Conservation (phyloP, 306 rosid genomes). For the Quillaja saponaria region DNA sequence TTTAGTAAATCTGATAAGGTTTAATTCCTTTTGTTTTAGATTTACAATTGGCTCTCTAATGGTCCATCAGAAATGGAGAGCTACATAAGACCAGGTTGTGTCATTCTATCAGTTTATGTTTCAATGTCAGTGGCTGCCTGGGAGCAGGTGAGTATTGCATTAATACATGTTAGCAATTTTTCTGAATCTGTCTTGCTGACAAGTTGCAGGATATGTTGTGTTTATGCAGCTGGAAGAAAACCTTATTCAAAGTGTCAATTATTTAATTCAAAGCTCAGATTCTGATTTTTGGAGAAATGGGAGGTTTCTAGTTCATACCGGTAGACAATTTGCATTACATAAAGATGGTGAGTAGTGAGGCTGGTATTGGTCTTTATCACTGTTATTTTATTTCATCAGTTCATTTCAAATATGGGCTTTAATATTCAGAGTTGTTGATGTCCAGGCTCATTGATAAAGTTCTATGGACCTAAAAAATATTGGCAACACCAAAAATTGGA, state of each 20-base stretch:
- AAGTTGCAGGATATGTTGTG: constrained; percentile 21
- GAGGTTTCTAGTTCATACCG: constrained; percentile 74
- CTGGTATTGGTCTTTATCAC: constrained; percentile 17
- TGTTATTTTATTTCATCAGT: constrained; percentile 12
- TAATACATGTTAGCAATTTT: constrained; percentile 22
- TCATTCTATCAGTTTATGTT: constrained; percentile 72
- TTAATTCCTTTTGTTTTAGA: constrained; percentile 35
- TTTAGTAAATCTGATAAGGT: constrained; percentile 1
- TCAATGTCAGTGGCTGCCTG: constrained; percentile 74
- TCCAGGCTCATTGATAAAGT: too few species aligned
- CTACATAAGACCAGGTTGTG: constrained; percentile 94
- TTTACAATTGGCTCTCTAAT: constrained; percentile 81
- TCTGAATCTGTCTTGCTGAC: constrained; percentile 34
- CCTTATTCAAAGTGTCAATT: constrained; percentile 55
- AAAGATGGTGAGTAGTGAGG: constrained; percentile 69
- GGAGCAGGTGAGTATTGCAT: constrained; percentile 64
- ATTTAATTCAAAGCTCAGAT: constrained; percentile 59
- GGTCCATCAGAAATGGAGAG: constrained; percentile 95
- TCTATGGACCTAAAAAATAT: too few species aligned
- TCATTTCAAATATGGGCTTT: constrained; percentile 10
- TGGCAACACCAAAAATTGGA: constrained; percentile 18
- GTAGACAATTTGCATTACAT: constrained; percentile 72
- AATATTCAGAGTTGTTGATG: constrained; percentile 13
- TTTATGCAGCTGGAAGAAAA: constrained; percentile 72
- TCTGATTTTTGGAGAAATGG: constrained; percentile 85